Evolutionary conservation across 768 basidiomycete genomes (phyloP), one percentile per base, ranked within the genome.

Genomic region (Leccinum disarticulatum): DNA sequence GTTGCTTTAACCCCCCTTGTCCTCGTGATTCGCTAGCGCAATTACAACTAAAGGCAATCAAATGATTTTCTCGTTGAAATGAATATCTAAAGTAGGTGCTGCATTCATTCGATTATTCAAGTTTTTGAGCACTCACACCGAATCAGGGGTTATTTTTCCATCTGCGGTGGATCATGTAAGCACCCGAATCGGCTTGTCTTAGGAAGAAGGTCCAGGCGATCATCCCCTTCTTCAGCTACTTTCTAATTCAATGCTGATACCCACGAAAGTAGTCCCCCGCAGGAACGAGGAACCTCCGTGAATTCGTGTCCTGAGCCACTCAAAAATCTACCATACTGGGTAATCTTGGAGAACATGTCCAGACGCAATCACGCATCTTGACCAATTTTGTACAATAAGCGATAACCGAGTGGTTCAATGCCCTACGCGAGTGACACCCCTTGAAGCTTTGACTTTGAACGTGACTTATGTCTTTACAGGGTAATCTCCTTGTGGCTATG

Each of bases 401-500:
- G 5, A 47, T 72, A 62, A 47, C 66, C 68, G 62, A 68, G 71
- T 61, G 71, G 70, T 64, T 68, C 68, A 59, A n/a, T 22, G n/a
- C 43, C 9, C 19, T 47, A 25, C 19, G 46, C 46, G 46, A 22
- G 46, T 47, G 10, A 13, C 19, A n/a, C 28, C 25, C 15, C 47
- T 36, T 31, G 48, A 41, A 25, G 55, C 58, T 69, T 64, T 52
- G 38, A 64, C 66, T 27, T 14, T 33, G 13, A n/a, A 33, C n/a
- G n/a, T 22, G 66, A 74, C 65, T 70, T 66, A 65, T 63, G 35
- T 43, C 55, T 48, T 60, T 52, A 66, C 56, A 31, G 52, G 64
- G 61, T 61, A 70, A 61, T 62, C 61, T 66, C 38, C 22, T 25
- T 64, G 64, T 60, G 66, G 61, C 55, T 58, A 43, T 61, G 46